phyloP scores from a whole-genome alignment of 371 early-diverging fungal species.

The Mortierella sp. region DNA sequence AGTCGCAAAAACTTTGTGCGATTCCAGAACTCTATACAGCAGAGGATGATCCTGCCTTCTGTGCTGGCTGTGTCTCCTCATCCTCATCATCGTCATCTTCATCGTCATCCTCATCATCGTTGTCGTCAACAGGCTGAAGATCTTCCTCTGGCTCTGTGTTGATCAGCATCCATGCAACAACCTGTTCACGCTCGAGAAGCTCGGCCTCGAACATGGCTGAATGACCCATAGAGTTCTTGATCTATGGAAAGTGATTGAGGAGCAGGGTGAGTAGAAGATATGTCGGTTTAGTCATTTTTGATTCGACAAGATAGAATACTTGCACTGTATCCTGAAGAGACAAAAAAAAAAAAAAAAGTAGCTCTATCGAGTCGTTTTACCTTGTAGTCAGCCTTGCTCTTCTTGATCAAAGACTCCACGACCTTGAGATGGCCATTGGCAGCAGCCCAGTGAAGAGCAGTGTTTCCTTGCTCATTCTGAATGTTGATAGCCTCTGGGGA shows the following conservation, averaged over 20 bases:
- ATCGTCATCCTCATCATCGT: conserved; percentile 60
- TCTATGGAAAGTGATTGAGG: conserved; percentile 56
- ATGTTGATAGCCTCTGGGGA: conserved; percentile 59
- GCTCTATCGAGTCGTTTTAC: conserved; percentile 55
- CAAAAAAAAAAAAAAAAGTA: background rate
- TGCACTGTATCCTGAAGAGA: too few species aligned
- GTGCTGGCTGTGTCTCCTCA: conserved; percentile 17
- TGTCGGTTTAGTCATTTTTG: background rate
- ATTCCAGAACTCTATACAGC: conserved; percentile 5
- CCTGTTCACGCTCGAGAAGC: conserved; percentile 68
- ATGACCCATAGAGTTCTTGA: conserved; percentile 68
- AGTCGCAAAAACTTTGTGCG: too few species aligned
- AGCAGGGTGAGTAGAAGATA: background rate
- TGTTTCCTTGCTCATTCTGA: conserved; percentile 78
- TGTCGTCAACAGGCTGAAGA: conserved; percentile 57
- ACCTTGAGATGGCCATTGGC: conserved; percentile 81
- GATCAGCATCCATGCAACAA: conserved; percentile 70
- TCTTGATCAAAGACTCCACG: conserved; percentile 67
- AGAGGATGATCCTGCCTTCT: conserved; percentile 18
- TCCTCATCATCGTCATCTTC: conserved; percentile 22
- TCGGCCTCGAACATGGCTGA: conserved; percentile 77
- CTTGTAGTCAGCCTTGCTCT: conserved; percentile 71
- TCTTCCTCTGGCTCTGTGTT: conserved; percentile 66
- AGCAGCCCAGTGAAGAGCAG: conserved; percentile 91
- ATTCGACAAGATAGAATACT: background rate